A percentile compares a stretch with the other conserved stretches of the same genome.
Conservation (phyloP, 1,284 basidiomycete species). For the Anthracocystis walkeri region DNA sequence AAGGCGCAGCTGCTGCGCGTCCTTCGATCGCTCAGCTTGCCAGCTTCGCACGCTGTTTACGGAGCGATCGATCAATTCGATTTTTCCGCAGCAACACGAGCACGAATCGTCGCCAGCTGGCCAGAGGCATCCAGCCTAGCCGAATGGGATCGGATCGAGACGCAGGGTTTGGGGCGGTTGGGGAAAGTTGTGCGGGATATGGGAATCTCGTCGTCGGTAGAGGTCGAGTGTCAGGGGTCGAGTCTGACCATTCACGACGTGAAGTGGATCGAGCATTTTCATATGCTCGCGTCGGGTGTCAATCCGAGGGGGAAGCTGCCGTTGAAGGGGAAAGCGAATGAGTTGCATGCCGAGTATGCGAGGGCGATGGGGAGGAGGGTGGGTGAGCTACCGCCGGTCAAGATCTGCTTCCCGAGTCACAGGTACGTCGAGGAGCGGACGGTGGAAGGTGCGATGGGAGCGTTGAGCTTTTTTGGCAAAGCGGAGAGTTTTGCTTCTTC, state of each 20-base stretch:
- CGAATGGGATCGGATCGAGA: slow-evolving; percentile 61
- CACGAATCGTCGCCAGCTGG: slow-evolving; percentile 57
- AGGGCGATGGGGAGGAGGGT: slow-evolving; percentile 7
- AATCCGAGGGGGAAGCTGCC: slow-evolving; percentile 41
- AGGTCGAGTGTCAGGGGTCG: slow-evolving; percentile 63
- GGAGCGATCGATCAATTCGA: slow-evolving; percentile 36
- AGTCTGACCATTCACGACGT: slow-evolving; percentile 57
- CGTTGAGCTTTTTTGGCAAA: slow-evolving; percentile 65
- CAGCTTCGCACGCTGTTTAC: slow-evolving; percentile 40
- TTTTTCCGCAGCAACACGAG: slow-evolving; percentile 31
- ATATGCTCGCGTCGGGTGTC: slow-evolving; percentile 54
- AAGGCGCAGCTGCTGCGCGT: slow-evolving; percentile 45
- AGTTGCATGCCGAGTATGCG: slow-evolving; percentile 29
- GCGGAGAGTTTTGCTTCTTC: slow-evolving; percentile 39
- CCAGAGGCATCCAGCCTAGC: slow-evolving; percentile 34
- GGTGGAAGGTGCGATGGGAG: slow-evolving; percentile 54
- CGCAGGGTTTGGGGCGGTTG: slow-evolving; percentile 57
- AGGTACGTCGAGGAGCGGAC: slow-evolving; percentile 48
- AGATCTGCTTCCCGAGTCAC: slow-evolving; percentile 62
- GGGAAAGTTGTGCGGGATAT: slow-evolving; percentile 48
- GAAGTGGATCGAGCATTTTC: slow-evolving; percentile 66
- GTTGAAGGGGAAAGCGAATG: slow-evolving; percentile 37
- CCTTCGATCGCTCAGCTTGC: slow-evolving; percentile 53
- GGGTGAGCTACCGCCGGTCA: slow-evolving; percentile 42
- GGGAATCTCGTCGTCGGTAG: slow-evolving; percentile 19